Evolutionary conservation across 331 rosid genomes (phyloP).

Genomic region (Pyracantha coccinea): DNA sequence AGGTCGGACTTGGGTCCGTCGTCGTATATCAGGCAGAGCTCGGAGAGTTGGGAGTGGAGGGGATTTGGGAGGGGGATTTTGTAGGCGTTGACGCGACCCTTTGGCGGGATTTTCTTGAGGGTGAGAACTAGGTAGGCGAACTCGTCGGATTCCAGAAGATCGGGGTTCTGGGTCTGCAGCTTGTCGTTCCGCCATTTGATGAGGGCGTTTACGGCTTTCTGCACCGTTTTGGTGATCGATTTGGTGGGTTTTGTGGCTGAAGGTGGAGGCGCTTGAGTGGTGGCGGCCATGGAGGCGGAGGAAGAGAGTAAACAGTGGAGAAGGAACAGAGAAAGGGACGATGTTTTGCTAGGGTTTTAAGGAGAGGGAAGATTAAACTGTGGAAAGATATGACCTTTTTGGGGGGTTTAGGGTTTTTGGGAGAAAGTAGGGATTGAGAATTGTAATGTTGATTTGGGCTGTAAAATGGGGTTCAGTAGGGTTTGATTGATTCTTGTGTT

Average conservation of each 20-base stretch:
- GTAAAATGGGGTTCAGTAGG: background rate
- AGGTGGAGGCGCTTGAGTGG: constrained; percentile 2
- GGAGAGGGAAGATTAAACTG: background rate
- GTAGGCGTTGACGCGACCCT: constrained; percentile 51
- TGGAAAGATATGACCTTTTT: background rate
- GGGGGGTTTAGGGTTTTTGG: background rate
- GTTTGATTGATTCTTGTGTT: background rate
- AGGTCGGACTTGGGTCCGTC: constrained; percentile 49
- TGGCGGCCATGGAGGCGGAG: constrained; percentile 16
- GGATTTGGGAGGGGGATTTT: constrained; percentile 53
- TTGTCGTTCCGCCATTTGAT: constrained; percentile 52
- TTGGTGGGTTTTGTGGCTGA: constrained; percentile 7
- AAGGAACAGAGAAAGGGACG: too few relatives aligned
- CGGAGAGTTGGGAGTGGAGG: constrained; percentile 32
- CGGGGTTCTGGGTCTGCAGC: constrained; percentile 34
- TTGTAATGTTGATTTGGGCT: background rate
- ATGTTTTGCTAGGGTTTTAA: background rate
- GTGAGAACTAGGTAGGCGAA: constrained; percentile 51
- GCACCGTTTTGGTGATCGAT: constrained; percentile 16
- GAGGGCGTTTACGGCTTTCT: constrained; percentile 49
- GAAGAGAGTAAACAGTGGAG: background rate
- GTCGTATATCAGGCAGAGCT: constrained; percentile 63
- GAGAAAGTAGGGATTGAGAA: background rate
- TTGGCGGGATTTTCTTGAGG: constrained; percentile 49
- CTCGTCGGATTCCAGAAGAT: constrained; percentile 52